Base-by-base conservation (phyloP, 2,329 filamentous ascomycete genomes). In the Fusarium nurragi region DNA sequence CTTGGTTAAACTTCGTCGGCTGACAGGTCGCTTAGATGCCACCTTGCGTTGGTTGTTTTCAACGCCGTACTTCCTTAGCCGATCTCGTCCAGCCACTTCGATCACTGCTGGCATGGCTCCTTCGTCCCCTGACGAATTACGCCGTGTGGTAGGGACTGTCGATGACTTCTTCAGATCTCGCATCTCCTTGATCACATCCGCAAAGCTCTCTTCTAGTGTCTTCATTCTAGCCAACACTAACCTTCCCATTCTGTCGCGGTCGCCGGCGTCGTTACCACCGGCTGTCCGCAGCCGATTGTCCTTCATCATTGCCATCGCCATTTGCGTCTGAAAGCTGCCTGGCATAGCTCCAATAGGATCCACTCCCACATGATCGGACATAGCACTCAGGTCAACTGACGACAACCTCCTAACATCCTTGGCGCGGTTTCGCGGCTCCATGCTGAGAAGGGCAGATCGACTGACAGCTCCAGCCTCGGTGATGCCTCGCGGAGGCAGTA, bases 141-240 rank as follows among this genome's bases (percentile, higher is more conserved):
- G 79, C 25, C 80, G 78, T 8, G 84, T 84, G 4, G 81, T 79
- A 4, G 80, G 79, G 30, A 77, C 77, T n/a, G 78, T 81, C 26
- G 78, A 80, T 36, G 77, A 79, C 43, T 76, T 78, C 77, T 81
- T 86, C 74, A 86, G 78, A 64, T 88, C 86, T 62, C 91, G 88
- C 75, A 97, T 89, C 76, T 95, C 92, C 63, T 87, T 88, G 54
- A 93, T 86, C n/a, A 97, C 89, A 59, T 97, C 92, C 4, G 90
- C 86, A 75, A 98, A 94, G 14, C 93, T 90, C 77, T 97, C 93
- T 75, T 98, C 94, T 3, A 98, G 83, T 9, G 90, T 94, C 75
- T 95, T 95, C 93, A 97, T 97, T 30, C 93, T 84, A 10, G 93
- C 92, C 41, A 97, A 81, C 77, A 97, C 90, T 41, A 97, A 84